Evolutionary conservation across 192 early-diverging fungal genomes (phyloP), one percentile per base, ranked within the genome.

Genomic region (Coemansia reversa): DNA sequence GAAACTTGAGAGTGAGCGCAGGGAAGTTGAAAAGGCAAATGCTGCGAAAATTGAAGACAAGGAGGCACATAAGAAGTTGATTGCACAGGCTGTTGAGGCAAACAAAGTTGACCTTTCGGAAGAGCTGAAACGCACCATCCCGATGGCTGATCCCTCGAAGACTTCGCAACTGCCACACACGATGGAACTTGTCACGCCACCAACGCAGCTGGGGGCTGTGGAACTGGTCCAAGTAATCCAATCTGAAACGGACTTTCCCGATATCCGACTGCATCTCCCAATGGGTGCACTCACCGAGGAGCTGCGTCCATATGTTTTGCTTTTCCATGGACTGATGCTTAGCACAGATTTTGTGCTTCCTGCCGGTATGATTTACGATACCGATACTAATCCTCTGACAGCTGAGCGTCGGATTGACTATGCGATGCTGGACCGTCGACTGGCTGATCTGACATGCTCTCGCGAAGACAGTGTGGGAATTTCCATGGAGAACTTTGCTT

Each of bases 241-340:
- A 42, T 82, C 88, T 8, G 86, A 90, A 55, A 91, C 93, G 0
- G 77, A 78, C 28, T 92, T 94, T 60, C 67, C 81, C 0, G 82
- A 86, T 33, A 35, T 88, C 23, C 77, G 84, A 33, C 48, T 95
- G 2, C 86, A 74, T 60, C 83, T 83, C 30, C 88, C 82, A 52
- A 66, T 69, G 28, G 58, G 47, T 12, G 55, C 62, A n/a, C 58
- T 94, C 0, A 82, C 87, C n/a, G 79, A 79, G 18, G 65, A 79
- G 18, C 75, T 91, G 25, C 85, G 87, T 7, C 85, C 87, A 12
- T 92, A 86, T 75, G 58, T 94, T 35, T 84, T 86, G 8, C 76
- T 94, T 49, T 91, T 93, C 78, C 88, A 91, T 50, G 91, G 90
- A 52, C 75, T 92, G n/a, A 35, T 93, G 19, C 87, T 93, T 58